Evolutionary conservation across 2,329 filamentous ascomycete species (phyloP).

Genomic region (Magnaporthiopsis incrustans): DNA sequence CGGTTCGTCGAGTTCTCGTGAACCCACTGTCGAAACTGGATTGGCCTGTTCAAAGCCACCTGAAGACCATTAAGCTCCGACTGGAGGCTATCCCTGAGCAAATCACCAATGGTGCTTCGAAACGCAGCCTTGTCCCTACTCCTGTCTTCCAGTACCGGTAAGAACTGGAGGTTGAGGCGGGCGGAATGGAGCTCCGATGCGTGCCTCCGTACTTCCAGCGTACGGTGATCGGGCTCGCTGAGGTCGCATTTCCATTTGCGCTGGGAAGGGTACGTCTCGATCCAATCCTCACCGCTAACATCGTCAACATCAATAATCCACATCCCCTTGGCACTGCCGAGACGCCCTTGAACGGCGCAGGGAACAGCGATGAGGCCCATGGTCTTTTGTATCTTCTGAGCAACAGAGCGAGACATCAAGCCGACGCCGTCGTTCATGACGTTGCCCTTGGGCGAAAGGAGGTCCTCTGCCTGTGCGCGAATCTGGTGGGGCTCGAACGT

Average conservation of each 20-base stretch:
- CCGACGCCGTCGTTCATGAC: slow-evolving; percentile 63
- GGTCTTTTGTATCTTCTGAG: slow-evolving; percentile 37
- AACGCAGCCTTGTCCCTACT: slow-evolving; percentile 37
- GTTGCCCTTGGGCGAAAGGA: slow-evolving; percentile 28
- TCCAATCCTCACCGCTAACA: slow-evolving; percentile 46
- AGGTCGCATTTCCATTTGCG: slow-evolving; percentile 55
- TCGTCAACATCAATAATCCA: slow-evolving; percentile 56
- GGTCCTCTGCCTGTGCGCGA: slow-evolving; percentile 24
- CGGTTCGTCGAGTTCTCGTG: slow-evolving; percentile 28
- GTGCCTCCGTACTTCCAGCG: slow-evolving; percentile 53
- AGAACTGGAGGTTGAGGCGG: slow-evolving; percentile 57
- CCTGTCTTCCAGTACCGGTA: slow-evolving; percentile 58
- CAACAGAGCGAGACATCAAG: slow-evolving; percentile 54
- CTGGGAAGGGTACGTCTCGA: slow-evolving; percentile 59
- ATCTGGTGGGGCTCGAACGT: slow-evolving; percentile 41
- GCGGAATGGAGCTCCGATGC: slow-evolving; percentile 41
- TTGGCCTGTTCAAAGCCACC: slow-evolving; percentile 39
- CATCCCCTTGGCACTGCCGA: slow-evolving; percentile 68
- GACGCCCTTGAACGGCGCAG: slow-evolving; percentile 59
- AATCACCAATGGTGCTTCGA: slow-evolving; percentile 36
- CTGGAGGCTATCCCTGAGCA: slow-evolving; percentile 42
- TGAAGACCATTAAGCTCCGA: slow-evolving; percentile 44
- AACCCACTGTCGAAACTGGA: slow-evolving; percentile 47
- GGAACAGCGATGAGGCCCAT: slow-evolving; percentile 49
- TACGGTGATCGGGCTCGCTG: slow-evolving; percentile 42